Evolutionary conservation across 225 moss, liverwort and hornwort genomes (phyloP).

Genomic region (Bryum argenteum): DNA sequence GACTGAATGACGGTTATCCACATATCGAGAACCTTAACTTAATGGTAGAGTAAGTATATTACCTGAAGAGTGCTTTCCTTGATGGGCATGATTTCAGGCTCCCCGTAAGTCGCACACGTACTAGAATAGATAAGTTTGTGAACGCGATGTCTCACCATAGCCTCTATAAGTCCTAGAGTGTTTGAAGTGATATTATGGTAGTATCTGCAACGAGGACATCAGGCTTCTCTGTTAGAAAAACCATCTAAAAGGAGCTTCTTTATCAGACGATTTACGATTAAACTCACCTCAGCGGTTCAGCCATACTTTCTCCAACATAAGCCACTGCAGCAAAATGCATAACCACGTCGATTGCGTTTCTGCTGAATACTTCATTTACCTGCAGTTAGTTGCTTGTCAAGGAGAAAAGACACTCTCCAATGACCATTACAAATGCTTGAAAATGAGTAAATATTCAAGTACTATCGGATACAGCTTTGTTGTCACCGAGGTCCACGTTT

Average conservation of each 20-base stretch:
- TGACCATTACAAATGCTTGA: background rate
- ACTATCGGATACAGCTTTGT: constrained; percentile 77
- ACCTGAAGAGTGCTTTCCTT: constrained; percentile 80
- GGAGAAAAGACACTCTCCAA: constrained; percentile 24
- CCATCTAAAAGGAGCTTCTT: too few species aligned
- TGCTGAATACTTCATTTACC: constrained; percentile 81
- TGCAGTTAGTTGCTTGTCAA: constrained; percentile 49
- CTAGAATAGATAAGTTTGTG: constrained; percentile 88
- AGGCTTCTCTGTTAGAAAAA: background rate
- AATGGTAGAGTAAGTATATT: background rate
- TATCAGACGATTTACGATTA: background rate
- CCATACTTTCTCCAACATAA: constrained; percentile 91
- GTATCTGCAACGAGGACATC: constrained; percentile 53
- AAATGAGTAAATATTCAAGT: too few species aligned
- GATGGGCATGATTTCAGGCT: constrained; percentile 85
- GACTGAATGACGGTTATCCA: too few species aligned
- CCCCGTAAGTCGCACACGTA: constrained; percentile 95
- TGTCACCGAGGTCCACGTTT: constrained; percentile 84
- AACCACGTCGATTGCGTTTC: constrained; percentile 81
- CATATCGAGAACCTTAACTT: background rate
- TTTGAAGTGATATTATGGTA: constrained; percentile 95
- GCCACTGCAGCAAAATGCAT: constrained; percentile 98
- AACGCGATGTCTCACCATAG: constrained; percentile 83
- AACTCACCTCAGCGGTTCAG: constrained; percentile 72
- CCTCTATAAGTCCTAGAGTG: constrained; percentile 76